A percentile compares a stretch with the other conserved stretches of the same genome.
Conservation (phyloP, 495 filamentous ascomycete species). For the Aspergillus indologenus region DNA sequence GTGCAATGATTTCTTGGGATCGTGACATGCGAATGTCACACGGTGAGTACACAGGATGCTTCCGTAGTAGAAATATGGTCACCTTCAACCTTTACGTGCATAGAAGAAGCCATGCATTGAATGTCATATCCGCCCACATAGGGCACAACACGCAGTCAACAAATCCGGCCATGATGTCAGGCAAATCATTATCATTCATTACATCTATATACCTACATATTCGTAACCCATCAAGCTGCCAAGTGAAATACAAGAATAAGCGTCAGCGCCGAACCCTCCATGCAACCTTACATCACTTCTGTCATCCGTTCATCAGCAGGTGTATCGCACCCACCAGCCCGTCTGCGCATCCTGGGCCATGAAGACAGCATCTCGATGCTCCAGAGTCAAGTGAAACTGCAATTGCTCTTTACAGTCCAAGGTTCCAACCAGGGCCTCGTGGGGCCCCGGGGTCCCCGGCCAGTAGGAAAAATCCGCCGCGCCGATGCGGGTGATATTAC, state of each 20-base stretch:
- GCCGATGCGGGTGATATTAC: background rate
- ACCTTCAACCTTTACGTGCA: no score
- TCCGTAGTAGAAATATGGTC: no score
- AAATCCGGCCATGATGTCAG: no score
- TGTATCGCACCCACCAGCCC: conserved; percentile 6
- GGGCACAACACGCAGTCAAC: no score
- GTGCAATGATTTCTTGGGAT: no score
- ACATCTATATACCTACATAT: background rate
- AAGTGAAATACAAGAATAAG: background rate
- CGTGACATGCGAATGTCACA: no score
- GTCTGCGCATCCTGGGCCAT: conserved; percentile 5
- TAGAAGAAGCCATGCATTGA: no score
- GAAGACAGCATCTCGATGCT: background rate
- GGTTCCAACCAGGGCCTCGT: background rate
- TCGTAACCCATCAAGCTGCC: background rate
- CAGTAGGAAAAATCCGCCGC: conserved; percentile 4
- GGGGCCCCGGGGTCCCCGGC: background rate
- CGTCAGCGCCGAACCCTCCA: background rate
- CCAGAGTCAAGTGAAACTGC: background rate
- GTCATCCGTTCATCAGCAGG: background rate
- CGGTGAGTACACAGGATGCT: no score
- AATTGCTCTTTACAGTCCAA: background rate
- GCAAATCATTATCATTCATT: background rate
- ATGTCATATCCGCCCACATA: no score
- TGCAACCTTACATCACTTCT: background rate